A percentile compares a stretch with the other conserved stretches of the same genome.
phyloP scores from a whole-genome alignment of 352 stramenopile species.

The Phytopythium oedochilum region DNA sequence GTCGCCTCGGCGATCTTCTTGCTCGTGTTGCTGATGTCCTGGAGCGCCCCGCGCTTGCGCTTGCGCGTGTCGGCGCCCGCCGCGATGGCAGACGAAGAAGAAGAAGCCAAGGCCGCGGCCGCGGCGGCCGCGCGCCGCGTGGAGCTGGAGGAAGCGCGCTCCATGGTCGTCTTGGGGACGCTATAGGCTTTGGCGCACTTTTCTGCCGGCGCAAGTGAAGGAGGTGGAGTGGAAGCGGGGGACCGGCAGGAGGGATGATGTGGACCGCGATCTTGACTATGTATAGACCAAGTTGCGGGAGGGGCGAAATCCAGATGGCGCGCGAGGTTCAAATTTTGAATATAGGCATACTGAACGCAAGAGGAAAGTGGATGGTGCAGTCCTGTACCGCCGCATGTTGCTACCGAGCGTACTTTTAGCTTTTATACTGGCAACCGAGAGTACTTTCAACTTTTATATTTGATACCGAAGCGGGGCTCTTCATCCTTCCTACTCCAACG shows the following conservation, averaged over 20 bases:
- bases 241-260: constrained; percentile 2
- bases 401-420: too few species aligned
- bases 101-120: not conserved
- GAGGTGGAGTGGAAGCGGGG: not conserved
- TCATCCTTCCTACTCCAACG: not conserved
- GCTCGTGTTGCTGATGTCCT: constrained; percentile 79
- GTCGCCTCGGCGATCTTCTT: constrained; percentile 26
- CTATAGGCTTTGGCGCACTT: not conserved
- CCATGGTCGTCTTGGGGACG: not conserved
- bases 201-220: not conserved
- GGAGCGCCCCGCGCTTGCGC: constrained; percentile 68
- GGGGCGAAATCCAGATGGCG: constrained; percentile 3
- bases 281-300: not conserved
- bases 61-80: constrained; percentile 42
- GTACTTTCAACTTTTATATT: not conserved
- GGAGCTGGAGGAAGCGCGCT: constrained; percentile 3
- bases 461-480: not conserved
- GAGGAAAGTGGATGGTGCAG: not conserved
- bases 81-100: constrained; percentile 1
- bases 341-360: not conserved
- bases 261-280: constrained; percentile 1
- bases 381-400: too few species aligned
- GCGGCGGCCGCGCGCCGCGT: constrained; percentile 4
- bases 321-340: constrained; percentile 8
- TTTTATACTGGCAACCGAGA: too few species aligned